Base-by-base conservation (phyloP, 78 protist species). In the Pigoraptor vietnamica region DNA sequence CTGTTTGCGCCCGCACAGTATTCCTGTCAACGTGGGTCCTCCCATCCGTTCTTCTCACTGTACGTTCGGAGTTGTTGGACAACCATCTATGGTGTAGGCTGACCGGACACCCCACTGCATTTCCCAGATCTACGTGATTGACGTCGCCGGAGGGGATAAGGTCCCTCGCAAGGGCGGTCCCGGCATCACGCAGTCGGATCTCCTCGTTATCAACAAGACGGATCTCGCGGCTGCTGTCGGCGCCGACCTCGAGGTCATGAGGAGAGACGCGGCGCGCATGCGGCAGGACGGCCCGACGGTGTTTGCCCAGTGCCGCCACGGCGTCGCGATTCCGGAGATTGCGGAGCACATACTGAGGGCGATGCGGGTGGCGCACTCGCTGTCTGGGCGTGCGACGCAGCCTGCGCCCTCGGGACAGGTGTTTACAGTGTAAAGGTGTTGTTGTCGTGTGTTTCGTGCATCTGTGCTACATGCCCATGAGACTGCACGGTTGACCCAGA, bases 161-260 rank as follows among this genome's bases (percentile, higher is more conserved):
- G 95, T 92, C 37, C 95, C 95, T 19, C 89, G 95, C 33, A 93
- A 93, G 81, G 95, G 95, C 55, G 95, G 95, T 24, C 95, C 95
- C 25, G 95, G 95, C 38, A 39, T 90, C 10, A 90, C 95, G 82
- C 95, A 93, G 90, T 90, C 95, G 14, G 95, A 93, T 40, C 83
- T 93, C 56, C 95, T 93, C 37, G 36, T 93, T 32, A 90, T 93
- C 90, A 93, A 93, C 92, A 93, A 93, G 92, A 55, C 93, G 36
- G 90, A 92, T 39, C 90, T 92, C 23, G 87, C 91, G 0, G 92
- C 87, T 92, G 92, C 92, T 0, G 95, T 93, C 32, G 95, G 95
- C 2, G 95, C 95, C 1, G 95, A 93, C n/a, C 86, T 93, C 56
- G 81, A 25, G 23, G 92, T 93, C 36, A 93, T 93, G 95, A 86